Conservation (phyloP, 2,329 filamentous ascomycete genomes). For the Neopestalotiopsis sp. region DNA sequence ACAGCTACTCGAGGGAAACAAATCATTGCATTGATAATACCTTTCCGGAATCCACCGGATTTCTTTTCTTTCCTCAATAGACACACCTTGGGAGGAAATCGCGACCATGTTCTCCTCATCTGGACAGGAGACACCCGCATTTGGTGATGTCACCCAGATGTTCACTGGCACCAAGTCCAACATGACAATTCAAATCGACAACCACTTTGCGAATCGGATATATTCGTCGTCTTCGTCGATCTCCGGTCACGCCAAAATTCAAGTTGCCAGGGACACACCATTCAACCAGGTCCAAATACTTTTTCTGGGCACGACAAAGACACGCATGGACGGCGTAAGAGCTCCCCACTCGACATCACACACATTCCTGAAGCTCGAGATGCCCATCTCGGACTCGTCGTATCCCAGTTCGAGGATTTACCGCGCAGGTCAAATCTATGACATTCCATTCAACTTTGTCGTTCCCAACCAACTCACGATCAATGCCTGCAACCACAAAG, state of each 20-base stretch:
- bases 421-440: slow-evolving; percentile 53
- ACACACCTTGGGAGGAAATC: neutral
- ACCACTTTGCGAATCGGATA: slow-evolving; percentile 60
- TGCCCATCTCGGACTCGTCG: slow-evolving; percentile 47
- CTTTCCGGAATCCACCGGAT: neutral
- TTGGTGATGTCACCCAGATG: slow-evolving; percentile 27
- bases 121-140: slow-evolving; percentile 21
- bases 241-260: slow-evolving; percentile 54
- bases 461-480: slow-evolving; percentile 64
- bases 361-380: slow-evolving; percentile 47
- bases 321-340: slow-evolving; percentile 57
- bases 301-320: slow-evolving; percentile 56
- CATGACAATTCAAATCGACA: slow-evolving; percentile 56
- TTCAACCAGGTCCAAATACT: slow-evolving; percentile 60
- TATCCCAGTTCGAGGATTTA: slow-evolving; percentile 56
- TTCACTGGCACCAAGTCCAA: slow-evolving; percentile 37
- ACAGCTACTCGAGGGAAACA: neutral
- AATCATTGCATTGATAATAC: neutral
- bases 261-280: slow-evolving; percentile 47
- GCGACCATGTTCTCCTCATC: slow-evolving; percentile 23
- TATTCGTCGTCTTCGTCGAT: slow-evolving; percentile 62
- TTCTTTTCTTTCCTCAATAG: neutral
- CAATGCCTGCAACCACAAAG: slow-evolving; percentile 58
- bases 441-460: slow-evolving; percentile 64
- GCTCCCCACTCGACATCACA: slow-evolving; percentile 54